phyloP scores from a whole-genome alignment of 2,329 filamentous ascomycete genomes.

The Talaromyces sp. region DNA sequence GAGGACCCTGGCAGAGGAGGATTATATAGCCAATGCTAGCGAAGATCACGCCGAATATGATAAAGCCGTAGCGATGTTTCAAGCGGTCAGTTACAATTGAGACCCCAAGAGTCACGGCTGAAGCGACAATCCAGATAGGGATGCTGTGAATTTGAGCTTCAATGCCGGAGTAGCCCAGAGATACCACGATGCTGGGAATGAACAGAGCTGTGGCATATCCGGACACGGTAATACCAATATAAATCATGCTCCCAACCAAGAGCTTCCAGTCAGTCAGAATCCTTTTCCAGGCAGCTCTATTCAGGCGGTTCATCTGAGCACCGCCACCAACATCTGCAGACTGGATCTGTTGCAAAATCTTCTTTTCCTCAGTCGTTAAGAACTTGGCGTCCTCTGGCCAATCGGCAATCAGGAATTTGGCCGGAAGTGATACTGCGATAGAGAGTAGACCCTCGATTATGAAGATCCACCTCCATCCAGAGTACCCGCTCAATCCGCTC shows the following conservation, averaged over 20 bases:
- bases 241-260: conserved; percentile 33
- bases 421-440: conserved; percentile 23
- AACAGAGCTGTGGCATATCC: conserved; percentile 38
- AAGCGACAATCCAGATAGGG: conserved; percentile 36
- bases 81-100: conserved; percentile 33
- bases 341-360: conserved; percentile 26
- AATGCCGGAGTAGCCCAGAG: conserved; percentile 34
- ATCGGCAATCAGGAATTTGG: conserved; percentile 30
- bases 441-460: conserved; percentile 32
- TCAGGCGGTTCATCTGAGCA: conserved; percentile 32
- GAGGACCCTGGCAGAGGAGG: conserved; percentile 31
- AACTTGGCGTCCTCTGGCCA: conserved; percentile 34
- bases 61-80: conserved; percentile 38
- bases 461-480: conserved; percentile 38
- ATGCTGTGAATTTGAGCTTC: conserved; percentile 39
- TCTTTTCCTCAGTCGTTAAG: conserved; percentile 29
- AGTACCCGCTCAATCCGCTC: conserved; percentile 34
- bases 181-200: conserved; percentile 37
- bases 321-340: conserved; percentile 27
- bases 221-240: conserved; percentile 37
- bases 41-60: conserved; percentile 35
- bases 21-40: conserved; percentile 38
- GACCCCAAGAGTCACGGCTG: conserved; percentile 29
- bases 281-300: conserved; percentile 28
- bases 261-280: conserved; percentile 37